Percentiles rank a stretch among this genome's conserved stretches.
Evolutionary conservation across 371 early-diverging fungal genomes (phyloP).

Genomic region (Mortierella sp.): DNA sequence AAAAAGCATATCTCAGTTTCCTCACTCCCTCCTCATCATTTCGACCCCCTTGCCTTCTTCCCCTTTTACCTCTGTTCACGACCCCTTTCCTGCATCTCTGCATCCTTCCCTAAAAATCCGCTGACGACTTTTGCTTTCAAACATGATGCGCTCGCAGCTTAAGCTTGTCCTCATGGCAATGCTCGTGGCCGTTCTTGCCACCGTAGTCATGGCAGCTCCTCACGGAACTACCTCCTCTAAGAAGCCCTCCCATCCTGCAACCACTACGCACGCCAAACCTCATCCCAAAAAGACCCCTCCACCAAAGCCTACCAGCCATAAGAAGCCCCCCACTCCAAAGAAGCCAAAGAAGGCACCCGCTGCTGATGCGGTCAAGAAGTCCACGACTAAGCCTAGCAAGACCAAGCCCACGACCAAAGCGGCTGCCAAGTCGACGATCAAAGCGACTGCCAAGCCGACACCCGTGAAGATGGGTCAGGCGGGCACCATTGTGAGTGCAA

Average conservation of each 20-base stretch:
- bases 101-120: neutral
- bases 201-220: constrained; percentile 19
- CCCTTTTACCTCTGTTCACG: neutral
- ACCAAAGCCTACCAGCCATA: constrained; percentile 1
- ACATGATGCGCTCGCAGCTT: constrained; percentile 24
- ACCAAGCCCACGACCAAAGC: too few species aligned
- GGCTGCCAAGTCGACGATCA: too few species aligned
- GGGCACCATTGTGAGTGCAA: constrained; percentile 55
- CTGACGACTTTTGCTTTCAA: neutral
- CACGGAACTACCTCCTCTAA: neutral
- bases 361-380: constrained; percentile 5
- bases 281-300: neutral
- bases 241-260: neutral
- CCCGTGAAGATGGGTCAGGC: constrained; percentile 16
- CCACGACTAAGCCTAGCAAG: neutral
- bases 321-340: constrained; percentile 7
- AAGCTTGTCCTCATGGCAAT: constrained; percentile 22
- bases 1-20: too few species aligned
- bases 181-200: constrained; percentile 23
- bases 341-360: neutral
- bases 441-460: too few species aligned
- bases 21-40: too few species aligned
- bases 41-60: neutral
- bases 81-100: neutral
- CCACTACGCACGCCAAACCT: neutral